A percentile compares a stretch with the other conserved stretches of the same genome.
Evolutionary conservation across 257 asterid genomes (phyloP).

Genomic region (Solanum bulbocastanum): DNA sequence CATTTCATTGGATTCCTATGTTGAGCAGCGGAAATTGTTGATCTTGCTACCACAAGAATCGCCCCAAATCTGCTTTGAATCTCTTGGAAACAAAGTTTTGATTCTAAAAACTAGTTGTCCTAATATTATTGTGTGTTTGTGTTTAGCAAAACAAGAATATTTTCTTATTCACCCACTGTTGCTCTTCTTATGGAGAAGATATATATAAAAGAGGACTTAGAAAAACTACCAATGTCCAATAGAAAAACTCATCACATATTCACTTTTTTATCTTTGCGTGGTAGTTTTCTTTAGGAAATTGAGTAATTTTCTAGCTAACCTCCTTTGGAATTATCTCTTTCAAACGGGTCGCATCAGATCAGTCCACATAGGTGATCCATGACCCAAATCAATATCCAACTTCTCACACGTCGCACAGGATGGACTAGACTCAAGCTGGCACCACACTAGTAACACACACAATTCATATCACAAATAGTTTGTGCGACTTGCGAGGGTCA

Average conservation of each 20-base stretch:
- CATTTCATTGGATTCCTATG: neutral
- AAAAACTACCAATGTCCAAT: too few species aligned
- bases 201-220: neutral
- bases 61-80: neutral
- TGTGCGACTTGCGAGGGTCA: neutral
- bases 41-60: neutral
- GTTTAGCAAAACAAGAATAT: neutral
- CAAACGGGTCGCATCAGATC: neutral
- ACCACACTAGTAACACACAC: neutral
- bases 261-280: neutral
- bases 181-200: neutral
- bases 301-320: neutral
- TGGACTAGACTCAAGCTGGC: neutral
- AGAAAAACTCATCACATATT: neutral
- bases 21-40: neutral
- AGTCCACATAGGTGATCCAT: neutral
- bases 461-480: neutral
- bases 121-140: neutral
- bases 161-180: neutral
- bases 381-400: neutral
- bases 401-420: neutral
- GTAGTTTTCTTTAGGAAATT: neutral
- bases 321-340: neutral
- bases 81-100: neutral
- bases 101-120: neutral